Evolutionary conservation across 768 basidiomycete species (phyloP).

Genomic region (Tricholoma matsutake): DNA sequence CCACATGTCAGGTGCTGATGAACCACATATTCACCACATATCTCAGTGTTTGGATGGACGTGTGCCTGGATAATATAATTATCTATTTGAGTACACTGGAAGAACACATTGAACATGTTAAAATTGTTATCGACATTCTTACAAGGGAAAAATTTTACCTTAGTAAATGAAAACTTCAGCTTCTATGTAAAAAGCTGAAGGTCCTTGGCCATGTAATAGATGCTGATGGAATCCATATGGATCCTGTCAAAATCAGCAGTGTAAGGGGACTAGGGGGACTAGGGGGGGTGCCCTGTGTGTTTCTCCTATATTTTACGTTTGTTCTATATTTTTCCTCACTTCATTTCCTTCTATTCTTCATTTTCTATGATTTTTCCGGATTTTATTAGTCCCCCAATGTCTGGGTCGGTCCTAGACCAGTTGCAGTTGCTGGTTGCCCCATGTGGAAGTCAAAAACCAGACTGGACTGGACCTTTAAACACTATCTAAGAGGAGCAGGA

Average conservation of each 20-base stretch:
- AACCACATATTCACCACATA: constrained; percentile 32
- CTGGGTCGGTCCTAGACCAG: no score
- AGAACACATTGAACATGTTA: constrained; percentile 11
- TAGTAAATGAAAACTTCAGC: constrained; percentile 21
- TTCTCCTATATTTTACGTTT: no score
- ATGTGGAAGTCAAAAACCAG: no score
- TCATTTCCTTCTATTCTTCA: no score
- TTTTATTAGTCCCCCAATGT: no score
- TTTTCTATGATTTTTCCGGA: no score
- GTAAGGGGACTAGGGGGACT: no score
- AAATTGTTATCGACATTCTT: constrained; percentile 24
- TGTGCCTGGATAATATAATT: constrained; percentile 28
- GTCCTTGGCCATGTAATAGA: constrained; percentile 27
- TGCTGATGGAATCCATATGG: constrained; percentile 34
- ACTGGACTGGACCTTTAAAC: no score
- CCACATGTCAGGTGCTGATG: constrained; percentile 37
- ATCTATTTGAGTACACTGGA: constrained; percentile 28
- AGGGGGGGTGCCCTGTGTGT: no score
- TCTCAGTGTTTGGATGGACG: constrained; percentile 36
- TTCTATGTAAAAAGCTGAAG: constrained; percentile 13
- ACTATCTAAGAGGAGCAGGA: no score
- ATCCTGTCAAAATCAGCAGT: constrained; percentile 36
- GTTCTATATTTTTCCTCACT: no score
- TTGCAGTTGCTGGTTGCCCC: no score
- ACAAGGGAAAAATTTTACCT: constrained; percentile 25